These are phyloP conservation scores for Piper betle DNA, from an alignment of 164 flowering plant genomes.

Conservation along the genomic window DNA sequence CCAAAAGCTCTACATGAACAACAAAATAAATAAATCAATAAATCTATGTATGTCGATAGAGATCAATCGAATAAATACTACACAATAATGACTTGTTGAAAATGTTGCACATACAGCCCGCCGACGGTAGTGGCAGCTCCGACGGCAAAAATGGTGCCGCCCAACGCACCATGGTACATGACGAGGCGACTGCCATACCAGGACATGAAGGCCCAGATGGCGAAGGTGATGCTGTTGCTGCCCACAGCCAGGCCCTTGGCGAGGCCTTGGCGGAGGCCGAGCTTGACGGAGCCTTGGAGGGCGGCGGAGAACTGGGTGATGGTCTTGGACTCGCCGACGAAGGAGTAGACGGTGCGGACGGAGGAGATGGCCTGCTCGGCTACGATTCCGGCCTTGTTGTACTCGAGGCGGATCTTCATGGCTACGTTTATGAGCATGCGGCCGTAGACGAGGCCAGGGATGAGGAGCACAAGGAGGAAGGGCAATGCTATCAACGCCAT, in stretches of 20 bases:
- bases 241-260: constrained; percentile 3
- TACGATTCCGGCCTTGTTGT: constrained; percentile 37
- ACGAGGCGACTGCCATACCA: constrained; percentile 94
- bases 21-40: too few species aligned
- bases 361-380: neutral
- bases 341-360: constrained; percentile 1
- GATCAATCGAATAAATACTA: too few species aligned
- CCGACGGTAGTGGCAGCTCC: constrained; percentile 58
- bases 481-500: constrained; percentile 64
- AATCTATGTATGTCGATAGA: neutral
- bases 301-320: neutral
- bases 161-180: constrained; percentile 75
- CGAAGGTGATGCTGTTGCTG: neutral
- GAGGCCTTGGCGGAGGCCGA: neutral
- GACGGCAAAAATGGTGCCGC: constrained; percentile 13
- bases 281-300: neutral
- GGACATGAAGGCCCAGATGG: constrained; percentile 56
- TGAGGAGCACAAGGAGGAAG: constrained; percentile 41
- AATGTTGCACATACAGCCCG: constrained; percentile 40
- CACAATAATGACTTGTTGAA: neutral
- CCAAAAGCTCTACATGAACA: constrained; percentile 42
- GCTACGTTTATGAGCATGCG: constrained; percentile 47
- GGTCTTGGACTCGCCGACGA: constrained; percentile 1
- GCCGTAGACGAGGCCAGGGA: constrained; percentile 76
- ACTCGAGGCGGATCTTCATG: constrained; percentile 48